A percentile compares a stretch with the other conserved stretches of the same genome.
Evolutionary conservation across 1,284 basidiomycete genomes (phyloP).

Genomic region (Mycosarcoma maydis): DNA sequence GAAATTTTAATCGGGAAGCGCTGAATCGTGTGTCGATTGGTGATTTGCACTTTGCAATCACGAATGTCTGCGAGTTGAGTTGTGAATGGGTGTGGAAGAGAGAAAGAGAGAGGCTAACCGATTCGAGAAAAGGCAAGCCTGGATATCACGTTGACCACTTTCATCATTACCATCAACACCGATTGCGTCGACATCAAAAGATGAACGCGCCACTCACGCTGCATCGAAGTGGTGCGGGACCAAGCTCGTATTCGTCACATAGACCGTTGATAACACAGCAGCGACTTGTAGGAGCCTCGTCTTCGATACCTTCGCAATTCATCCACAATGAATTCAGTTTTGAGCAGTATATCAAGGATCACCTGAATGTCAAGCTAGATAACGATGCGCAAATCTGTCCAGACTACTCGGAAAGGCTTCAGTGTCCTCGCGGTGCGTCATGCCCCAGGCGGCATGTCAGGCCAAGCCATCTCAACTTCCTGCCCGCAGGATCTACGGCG

Average conservation of each 20-base stretch:
- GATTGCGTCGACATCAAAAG: not conserved
- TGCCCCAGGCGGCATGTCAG: constrained; percentile 55
- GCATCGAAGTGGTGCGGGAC: constrained; percentile 14
- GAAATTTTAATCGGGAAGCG: too few relatives aligned
- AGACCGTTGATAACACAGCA: constrained; percentile 34
- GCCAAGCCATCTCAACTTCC: constrained; percentile 45
- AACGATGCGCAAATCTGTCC: constrained; percentile 74
- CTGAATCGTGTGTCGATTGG: too few relatives aligned
- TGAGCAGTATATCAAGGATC: constrained; percentile 83
- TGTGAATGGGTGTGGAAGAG: too few relatives aligned
- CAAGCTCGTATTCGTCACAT: constrained; percentile 16
- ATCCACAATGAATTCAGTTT: constrained; percentile 89
- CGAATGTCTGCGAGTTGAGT: too few relatives aligned
- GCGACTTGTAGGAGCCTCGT: constrained; percentile 19
- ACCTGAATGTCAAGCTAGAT: constrained; percentile 88
- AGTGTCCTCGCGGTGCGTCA: constrained; percentile 42
- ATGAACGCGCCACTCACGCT: constrained; percentile 38
- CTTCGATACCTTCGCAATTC: constrained; percentile 73
- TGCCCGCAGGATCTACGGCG: constrained; percentile 22
- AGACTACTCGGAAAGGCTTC: constrained; percentile 38
- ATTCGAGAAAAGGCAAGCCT: too few relatives aligned
- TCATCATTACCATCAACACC: not conserved
- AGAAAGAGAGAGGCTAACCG: too few relatives aligned
- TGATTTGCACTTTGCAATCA: too few relatives aligned
- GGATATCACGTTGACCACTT: too few relatives aligned